These are phyloP conservation scores for Cylindrotheca closterium DNA, from an alignment of 108 stramenopile genomes.

Conservation along the genomic window DNA sequence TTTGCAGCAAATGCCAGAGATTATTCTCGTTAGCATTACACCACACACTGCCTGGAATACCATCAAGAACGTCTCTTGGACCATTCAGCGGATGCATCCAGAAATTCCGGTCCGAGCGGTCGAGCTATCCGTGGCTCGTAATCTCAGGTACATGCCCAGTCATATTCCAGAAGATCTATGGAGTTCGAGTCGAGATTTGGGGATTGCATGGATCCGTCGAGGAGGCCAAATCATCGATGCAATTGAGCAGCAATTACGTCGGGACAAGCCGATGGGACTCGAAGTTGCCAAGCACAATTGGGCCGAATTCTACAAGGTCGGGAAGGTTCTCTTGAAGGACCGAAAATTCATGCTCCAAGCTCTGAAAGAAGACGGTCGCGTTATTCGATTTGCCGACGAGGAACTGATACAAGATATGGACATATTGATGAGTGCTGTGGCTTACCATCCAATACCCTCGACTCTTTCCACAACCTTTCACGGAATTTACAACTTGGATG, in stretches of 20 bases:
- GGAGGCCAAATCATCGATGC: constrained; percentile 11
- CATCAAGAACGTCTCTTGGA: constrained; percentile 9
- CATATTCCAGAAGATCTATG: constrained; percentile 30
- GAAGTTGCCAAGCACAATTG: constrained; percentile 30
- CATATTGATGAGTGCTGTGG: constrained; percentile 17
- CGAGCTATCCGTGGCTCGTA: not conserved
- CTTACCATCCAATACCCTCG: constrained; percentile 9
- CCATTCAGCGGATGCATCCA: constrained; percentile 10
- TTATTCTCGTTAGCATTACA: constrained; percentile 26
- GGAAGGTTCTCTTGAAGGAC: constrained; percentile 14
- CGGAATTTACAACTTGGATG: constrained; percentile 2
- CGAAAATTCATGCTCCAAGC: constrained; percentile 29
- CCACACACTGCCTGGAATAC: constrained; percentile 18
- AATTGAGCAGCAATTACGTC: constrained; percentile 16
- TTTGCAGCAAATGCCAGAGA: constrained; percentile 9
- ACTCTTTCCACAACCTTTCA: constrained; percentile 3
- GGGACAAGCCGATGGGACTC: constrained; percentile 28
- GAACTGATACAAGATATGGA: constrained; percentile 15
- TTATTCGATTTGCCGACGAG: constrained; percentile 9
- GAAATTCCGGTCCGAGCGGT: constrained; percentile 28
- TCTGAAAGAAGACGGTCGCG: constrained; percentile 23
- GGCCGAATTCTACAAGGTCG: constrained; percentile 27
- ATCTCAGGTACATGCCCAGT: constrained; percentile 11
- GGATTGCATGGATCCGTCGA: constrained; percentile 32
- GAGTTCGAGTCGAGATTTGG: constrained; percentile 19